A percentile compares a stretch with the other conserved stretches of the same genome.
Evolutionary conservation across 768 basidiomycete species (phyloP).

Genomic region (Boletus pseudo-olivaceus): DNA sequence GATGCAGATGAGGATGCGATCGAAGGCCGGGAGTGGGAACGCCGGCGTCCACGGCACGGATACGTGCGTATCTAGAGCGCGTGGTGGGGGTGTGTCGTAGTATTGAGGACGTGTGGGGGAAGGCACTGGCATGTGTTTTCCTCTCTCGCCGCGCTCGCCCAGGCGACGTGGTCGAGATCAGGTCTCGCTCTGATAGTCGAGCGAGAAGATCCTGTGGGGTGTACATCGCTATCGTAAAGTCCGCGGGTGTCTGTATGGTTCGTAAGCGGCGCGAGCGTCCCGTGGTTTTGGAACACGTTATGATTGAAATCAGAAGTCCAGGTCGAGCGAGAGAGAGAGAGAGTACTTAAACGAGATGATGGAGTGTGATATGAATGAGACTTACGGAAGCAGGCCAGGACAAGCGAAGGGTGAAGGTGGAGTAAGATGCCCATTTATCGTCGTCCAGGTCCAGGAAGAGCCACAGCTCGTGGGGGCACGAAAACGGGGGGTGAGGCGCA

Average conservation of each 20-base stretch:
- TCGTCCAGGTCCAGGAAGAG: constrained; percentile 43
- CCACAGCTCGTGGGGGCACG: constrained; percentile 47
- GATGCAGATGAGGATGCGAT: not conserved
- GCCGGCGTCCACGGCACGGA: constrained; percentile 52
- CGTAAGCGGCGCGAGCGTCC: not conserved
- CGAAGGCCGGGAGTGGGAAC: constrained; percentile 40
- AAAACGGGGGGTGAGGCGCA: constrained; percentile 4
- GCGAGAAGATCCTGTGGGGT: constrained; percentile 32
- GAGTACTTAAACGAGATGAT: too few relatives aligned
- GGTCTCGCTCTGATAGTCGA: constrained; percentile 4
- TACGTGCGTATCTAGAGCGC: constrained; percentile 52
- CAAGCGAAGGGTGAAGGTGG: constrained; percentile 48
- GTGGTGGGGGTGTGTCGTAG: constrained; percentile 20
- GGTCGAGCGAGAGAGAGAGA: not conserved
- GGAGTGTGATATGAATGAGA: not conserved
- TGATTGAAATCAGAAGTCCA: too few relatives aligned
- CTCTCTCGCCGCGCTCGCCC: not conserved
- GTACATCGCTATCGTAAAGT: constrained; percentile 40
- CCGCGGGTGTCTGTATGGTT: constrained; percentile 36
- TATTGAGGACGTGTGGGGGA: constrained; percentile 3
- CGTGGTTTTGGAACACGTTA: too few relatives aligned
- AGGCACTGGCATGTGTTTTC: constrained; percentile 3
- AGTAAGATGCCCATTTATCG: constrained; percentile 37
- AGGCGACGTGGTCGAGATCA: not conserved
- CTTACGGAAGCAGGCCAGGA: constrained; percentile 59